phyloP scores from a whole-genome alignment of 176 grass and related monocot genomes.

The Bonia amplexicaulis region DNA sequence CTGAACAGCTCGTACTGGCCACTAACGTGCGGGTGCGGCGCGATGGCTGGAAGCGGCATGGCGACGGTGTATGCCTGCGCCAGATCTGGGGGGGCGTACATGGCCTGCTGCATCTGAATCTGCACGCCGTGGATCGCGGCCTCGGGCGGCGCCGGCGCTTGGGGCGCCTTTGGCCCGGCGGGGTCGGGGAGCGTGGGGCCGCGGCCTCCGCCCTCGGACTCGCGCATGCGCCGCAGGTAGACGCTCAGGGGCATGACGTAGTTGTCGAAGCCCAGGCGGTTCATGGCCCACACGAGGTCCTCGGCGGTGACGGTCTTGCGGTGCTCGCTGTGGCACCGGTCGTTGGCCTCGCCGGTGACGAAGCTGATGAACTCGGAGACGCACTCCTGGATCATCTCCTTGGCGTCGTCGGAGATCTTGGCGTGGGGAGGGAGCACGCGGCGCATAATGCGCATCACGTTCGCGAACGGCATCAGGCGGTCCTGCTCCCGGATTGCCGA shows the following conservation, averaged over 20 bases:
- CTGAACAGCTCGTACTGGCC: not conserved
- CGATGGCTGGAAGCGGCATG: not conserved
- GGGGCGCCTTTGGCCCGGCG: not conserved
- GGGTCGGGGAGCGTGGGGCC: not conserved
- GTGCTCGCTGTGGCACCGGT: constrained; percentile 60
- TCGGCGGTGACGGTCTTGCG: constrained; percentile 77
- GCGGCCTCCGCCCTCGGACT: constrained; percentile 27
- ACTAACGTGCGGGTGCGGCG: not conserved
- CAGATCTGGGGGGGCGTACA: not conserved
- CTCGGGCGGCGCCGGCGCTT: not conserved
- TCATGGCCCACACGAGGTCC: constrained; percentile 73
- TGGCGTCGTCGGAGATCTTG: constrained; percentile 78
- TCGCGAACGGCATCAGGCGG: constrained; percentile 55
- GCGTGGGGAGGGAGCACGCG: constrained; percentile 50
- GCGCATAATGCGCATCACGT: constrained; percentile 75
- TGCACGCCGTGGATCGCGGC: not conserved
- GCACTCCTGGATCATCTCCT: constrained; percentile 69
- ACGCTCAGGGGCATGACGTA: constrained; percentile 40
- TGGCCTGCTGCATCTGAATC: not conserved
- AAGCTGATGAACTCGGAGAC: constrained; percentile 88
- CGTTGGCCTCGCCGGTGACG: constrained; percentile 71
- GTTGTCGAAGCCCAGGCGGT: constrained; percentile 62
- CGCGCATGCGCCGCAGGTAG: constrained; percentile 48
- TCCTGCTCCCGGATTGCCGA: constrained; percentile 52
- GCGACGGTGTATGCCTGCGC: not conserved